Evolutionary conservation across 257 asterid species (phyloP).

Genomic region (Fraxinus excelsior): DNA sequence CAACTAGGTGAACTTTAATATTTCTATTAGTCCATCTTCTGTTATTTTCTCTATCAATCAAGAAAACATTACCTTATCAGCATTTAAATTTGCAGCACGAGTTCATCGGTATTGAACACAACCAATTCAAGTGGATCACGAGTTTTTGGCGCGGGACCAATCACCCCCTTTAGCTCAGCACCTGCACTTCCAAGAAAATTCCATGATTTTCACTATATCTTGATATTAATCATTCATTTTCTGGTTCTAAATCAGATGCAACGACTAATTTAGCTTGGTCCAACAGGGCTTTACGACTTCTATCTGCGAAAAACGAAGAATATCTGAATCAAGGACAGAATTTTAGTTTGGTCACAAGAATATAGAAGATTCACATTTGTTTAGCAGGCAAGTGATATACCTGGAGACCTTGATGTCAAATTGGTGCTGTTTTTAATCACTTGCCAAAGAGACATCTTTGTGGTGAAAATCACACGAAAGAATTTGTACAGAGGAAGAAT

Average conservation of each 20-base stretch:
- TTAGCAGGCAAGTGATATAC: neutral
- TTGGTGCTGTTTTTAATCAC: conserved; percentile 32
- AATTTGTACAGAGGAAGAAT: conserved; percentile 17
- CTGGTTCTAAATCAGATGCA: neutral
- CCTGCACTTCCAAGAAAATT: conserved; percentile 26
- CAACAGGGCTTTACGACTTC: neutral
- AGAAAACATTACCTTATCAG: neutral
- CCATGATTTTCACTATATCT: conserved; percentile 17
- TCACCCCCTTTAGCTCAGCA: conserved; percentile 51
- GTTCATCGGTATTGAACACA: conserved; percentile 63
- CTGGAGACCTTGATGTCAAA: conserved; percentile 30
- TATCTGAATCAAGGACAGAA: neutral
- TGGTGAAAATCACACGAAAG: conserved; percentile 14
- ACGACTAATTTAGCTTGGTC: neutral
- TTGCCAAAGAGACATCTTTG: conserved; percentile 39
- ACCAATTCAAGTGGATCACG: conserved; percentile 73
- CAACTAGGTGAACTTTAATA: conserved; percentile 56
- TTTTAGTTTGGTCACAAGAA: neutral
- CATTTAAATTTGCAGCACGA: conserved; percentile 63
- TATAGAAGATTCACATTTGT: conserved; percentile 18
- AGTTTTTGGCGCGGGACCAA: conserved; percentile 76
- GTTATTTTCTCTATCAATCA: neutral
- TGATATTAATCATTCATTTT: conserved; percentile 20
- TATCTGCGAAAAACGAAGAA: neutral
- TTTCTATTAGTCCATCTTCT: neutral